Evolutionary conservation across 169 alveolate genomes (phyloP).

Genomic region (Babesia ovata): DNA sequence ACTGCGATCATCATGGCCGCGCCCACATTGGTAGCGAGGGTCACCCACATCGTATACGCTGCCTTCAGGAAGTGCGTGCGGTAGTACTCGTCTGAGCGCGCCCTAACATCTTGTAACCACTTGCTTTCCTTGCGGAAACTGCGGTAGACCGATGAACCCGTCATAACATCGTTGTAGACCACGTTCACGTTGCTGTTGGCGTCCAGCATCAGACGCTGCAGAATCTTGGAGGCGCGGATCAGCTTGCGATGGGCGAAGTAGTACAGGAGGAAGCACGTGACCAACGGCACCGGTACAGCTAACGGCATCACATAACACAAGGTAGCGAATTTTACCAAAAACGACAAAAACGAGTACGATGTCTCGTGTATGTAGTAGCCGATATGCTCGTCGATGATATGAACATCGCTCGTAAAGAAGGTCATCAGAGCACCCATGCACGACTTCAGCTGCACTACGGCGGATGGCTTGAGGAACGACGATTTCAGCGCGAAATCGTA

Average conservation of each 20-base stretch:
- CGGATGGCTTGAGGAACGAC: conserved; percentile 10
- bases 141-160: conserved; percentile 53
- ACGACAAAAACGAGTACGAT: not conserved
- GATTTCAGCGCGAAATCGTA: conserved; percentile 15
- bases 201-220: conserved; percentile 47
- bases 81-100: conserved; percentile 45
- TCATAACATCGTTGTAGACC: conserved; percentile 38
- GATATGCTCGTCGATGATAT: conserved; percentile 32
- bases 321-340: conserved; percentile 21
- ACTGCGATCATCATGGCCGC: conserved; percentile 20
- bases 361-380: conserved; percentile 11
- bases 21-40: conserved; percentile 28
- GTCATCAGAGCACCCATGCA: conserved; percentile 35
- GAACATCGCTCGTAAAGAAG: conserved; percentile 35
- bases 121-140: conserved; percentile 46
- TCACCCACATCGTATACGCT: conserved; percentile 35
- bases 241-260: conserved; percentile 11
- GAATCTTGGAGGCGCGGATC: conserved; percentile 36
- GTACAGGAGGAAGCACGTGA: conserved; percentile 6
- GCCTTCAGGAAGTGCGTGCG: conserved; percentile 37
- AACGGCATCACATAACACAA: conserved; percentile 51
- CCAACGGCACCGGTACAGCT: conserved; percentile 31
- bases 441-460: conserved; percentile 3
- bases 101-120: conserved; percentile 36
- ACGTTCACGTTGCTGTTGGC: conserved; percentile 37